A percentile compares a stretch with the other conserved stretches of the same genome.
phyloP scores from a whole-genome alignment of 371 early-diverging fungal species.

The Rhizomucor miehei region DNA sequence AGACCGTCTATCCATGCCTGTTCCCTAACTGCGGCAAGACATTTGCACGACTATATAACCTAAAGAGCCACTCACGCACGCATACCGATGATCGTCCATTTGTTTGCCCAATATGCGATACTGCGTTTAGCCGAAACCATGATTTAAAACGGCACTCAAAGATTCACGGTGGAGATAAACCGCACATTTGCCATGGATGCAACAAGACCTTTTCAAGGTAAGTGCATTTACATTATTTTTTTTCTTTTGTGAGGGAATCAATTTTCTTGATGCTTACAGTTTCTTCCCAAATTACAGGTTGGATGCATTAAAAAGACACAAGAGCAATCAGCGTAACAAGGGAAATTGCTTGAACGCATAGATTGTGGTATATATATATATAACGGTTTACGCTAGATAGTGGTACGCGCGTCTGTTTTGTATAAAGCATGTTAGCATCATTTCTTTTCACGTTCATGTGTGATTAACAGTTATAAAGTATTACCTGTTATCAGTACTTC shows the following conservation, averaged over 20 bases:
- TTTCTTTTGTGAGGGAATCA: neutral
- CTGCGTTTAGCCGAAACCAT: slow-evolving; percentile 84
- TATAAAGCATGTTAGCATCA: neutral
- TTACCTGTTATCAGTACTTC: slow-evolving; percentile 65
- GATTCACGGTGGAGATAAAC: slow-evolving; percentile 84
- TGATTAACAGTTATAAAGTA: too few species aligned
- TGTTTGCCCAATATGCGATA: slow-evolving; percentile 68
- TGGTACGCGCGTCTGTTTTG: slow-evolving; percentile 12
- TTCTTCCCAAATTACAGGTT: slow-evolving; percentile 21
- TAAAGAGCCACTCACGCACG: slow-evolving; percentile 78
- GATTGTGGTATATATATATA: slow-evolving; percentile 1
- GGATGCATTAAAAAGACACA: slow-evolving; percentile 52
- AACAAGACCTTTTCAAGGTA: slow-evolving; percentile 74
- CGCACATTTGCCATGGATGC: slow-evolving; percentile 78
- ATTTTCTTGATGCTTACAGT: neutral
- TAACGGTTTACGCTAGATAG: slow-evolving; percentile 11
- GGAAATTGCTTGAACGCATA: slow-evolving; percentile 22
- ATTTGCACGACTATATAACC: slow-evolving; percentile 75
- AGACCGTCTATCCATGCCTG: slow-evolving; percentile 60
- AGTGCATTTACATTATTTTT: neutral
- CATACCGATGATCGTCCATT: slow-evolving; percentile 82
- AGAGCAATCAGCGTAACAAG: slow-evolving; percentile 47
- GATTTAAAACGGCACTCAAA: slow-evolving; percentile 85
- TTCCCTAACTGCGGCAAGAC: slow-evolving; percentile 71
- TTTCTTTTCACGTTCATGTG: neutral